phyloP scores from a whole-genome alignment of 2,329 filamentous ascomycete species.

The Aspergillus texensis region DNA sequence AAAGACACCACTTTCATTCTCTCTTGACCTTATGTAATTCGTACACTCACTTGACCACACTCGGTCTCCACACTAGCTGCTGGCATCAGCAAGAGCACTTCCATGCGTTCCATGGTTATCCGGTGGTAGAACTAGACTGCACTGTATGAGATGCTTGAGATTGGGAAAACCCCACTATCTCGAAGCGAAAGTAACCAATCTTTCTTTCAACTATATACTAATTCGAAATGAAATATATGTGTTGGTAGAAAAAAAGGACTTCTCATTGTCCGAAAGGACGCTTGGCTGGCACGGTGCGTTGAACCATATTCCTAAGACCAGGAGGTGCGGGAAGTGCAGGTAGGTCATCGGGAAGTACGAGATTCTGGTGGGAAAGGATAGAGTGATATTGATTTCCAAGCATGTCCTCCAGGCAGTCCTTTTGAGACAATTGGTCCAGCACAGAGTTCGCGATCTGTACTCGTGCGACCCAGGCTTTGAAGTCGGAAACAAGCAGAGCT shows the following conservation, averaged over 20 bases:
- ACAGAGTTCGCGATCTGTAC: background rate
- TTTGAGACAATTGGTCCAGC: background rate
- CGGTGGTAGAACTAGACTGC: too few relatives aligned
- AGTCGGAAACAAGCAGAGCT: background rate
- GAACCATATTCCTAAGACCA: background rate
- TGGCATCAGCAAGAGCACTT: too few relatives aligned
- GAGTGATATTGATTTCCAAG: constrained; percentile 1
- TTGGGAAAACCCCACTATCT: too few relatives aligned
- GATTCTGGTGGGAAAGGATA: background rate
- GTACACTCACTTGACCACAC: too few relatives aligned
- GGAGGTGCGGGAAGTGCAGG: background rate
- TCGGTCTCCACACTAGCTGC: too few relatives aligned
- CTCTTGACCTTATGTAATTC: too few relatives aligned
- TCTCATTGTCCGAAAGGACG: background rate
- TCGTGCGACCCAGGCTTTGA: background rate
- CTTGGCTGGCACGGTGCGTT: background rate
- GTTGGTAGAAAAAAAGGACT: background rate
- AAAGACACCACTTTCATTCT: too few relatives aligned
- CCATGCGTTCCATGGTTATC: too few relatives aligned
- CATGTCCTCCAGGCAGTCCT: background rate
- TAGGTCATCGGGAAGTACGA: background rate
- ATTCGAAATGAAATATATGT: background rate
- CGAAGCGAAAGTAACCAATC: too few relatives aligned
- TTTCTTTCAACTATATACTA: too few relatives aligned
- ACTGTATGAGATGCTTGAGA: too few relatives aligned